These are phyloP conservation scores for Pichia sp. DNA, from an alignment of 1,139 yeast genomes.

Conservation along the genomic window DNA sequence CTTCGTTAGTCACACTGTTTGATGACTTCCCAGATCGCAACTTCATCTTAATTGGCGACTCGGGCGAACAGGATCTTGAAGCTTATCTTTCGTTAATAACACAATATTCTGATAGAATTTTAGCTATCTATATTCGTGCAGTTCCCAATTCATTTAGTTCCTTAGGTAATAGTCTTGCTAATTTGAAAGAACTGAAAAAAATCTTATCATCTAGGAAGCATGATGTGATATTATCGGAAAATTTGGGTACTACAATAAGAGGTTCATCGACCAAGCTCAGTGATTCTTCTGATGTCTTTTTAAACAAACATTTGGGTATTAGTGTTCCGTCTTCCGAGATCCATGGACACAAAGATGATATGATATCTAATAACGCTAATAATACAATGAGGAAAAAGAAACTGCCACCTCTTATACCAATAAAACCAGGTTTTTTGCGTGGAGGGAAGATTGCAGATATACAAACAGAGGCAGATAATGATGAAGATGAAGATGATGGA, in stretches of 20 bases:
- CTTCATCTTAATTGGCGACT: slow-evolving; percentile 85
- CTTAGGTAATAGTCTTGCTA: slow-evolving; percentile 33
- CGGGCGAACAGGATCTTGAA: slow-evolving; percentile 93
- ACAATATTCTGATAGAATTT: slow-evolving; percentile 50
- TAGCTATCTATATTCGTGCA: slow-evolving; percentile 75
- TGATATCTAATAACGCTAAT: slow-evolving; percentile 2
- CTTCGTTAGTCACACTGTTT: slow-evolving; percentile 54
- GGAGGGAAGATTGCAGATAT: slow-evolving; percentile 2
- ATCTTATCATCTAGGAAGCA: slow-evolving; percentile 14
- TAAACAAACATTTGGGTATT: no score
- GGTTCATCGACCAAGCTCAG: no score
- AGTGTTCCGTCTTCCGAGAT: no score
- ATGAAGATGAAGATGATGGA: background rate
- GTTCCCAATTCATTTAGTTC: slow-evolving; percentile 64
- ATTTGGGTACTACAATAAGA: no score
- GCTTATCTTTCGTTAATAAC: slow-evolving; percentile 73
- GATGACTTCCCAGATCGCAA: slow-evolving; percentile 68
- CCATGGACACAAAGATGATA: no score
- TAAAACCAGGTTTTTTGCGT: slow-evolving; percentile 9
- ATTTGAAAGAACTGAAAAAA: slow-evolving; percentile 30
- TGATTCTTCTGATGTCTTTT: no score
- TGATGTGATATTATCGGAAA: background rate
- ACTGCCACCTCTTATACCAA: slow-evolving; percentile 26
- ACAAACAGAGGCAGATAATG: no score
- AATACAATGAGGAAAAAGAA: slow-evolving; percentile 2